Conservation (phyloP, 495 filamentous ascomycete species). For the Penicillium paxilli region DNA sequence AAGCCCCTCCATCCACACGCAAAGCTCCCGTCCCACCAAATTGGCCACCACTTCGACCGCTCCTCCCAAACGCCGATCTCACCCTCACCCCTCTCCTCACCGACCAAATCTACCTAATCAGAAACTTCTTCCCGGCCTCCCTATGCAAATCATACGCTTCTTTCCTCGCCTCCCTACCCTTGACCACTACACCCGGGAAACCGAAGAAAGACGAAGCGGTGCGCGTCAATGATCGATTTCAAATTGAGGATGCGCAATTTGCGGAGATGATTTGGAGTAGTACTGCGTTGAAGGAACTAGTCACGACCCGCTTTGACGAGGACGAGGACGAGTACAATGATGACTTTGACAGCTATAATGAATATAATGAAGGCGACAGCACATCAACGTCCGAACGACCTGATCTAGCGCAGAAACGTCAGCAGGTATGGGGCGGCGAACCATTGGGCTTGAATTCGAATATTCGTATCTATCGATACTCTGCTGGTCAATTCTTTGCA, state of each 20-base stretch:
- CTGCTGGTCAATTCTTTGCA: constrained; percentile 83
- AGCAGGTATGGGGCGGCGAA: constrained; percentile 73
- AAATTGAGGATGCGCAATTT: constrained; percentile 75
- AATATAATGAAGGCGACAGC: constrained; percentile 5
- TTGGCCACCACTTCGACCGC: constrained; percentile 79
- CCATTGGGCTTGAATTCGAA: constrained; percentile 86
- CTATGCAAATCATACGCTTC: constrained; percentile 80
- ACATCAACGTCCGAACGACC: no score
- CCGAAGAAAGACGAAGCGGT: constrained; percentile 85
- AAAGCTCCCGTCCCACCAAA: constrained; percentile 42
- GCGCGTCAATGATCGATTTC: constrained; percentile 88
- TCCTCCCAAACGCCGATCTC: constrained; percentile 68
- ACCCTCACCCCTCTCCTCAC: constrained; percentile 55
- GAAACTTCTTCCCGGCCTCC: constrained; percentile 73
- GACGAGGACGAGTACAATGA: constrained; percentile 52
- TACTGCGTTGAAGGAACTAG: constrained; percentile 35
- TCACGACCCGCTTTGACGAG: constrained; percentile 15
- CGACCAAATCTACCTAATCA: constrained; percentile 73
- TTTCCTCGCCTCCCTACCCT: constrained; percentile 72
- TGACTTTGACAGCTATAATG: no score
- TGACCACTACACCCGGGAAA: constrained; percentile 78
- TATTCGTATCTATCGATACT: constrained; percentile 90
- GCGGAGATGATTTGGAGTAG: constrained; percentile 70
- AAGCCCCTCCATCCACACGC: constrained; percentile 16
- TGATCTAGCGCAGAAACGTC: constrained; percentile 6